These are phyloP conservation scores for Debaryomycetaceae sp. DNA, from an alignment of 1,139 yeast genomes.

Conservation along the genomic window DNA sequence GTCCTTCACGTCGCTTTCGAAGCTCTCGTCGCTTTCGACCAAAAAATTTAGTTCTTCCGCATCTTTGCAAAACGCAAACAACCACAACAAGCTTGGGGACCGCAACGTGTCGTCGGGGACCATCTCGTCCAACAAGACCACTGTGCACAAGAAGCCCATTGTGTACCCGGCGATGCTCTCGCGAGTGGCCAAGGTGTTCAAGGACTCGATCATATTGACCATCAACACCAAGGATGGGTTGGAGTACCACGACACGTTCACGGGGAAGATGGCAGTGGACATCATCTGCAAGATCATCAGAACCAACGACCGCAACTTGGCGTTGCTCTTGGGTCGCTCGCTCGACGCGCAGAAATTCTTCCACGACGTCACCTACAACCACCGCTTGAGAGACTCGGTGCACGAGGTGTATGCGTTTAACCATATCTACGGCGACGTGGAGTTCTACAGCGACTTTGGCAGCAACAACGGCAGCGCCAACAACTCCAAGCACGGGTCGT, in stretches of 20 bases:
- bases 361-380: conserved; percentile 95
- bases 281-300: conserved; percentile 77
- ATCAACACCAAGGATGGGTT: conserved; percentile 91
- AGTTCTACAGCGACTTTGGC: conserved; percentile 22
- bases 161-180: conserved; percentile 90
- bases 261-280: conserved; percentile 94
- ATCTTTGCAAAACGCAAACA: conserved; percentile 18
- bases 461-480: conserved; percentile 11
- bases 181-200: conserved; percentile 75
- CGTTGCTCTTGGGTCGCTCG: conserved; percentile 83
- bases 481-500: conserved; percentile 31
- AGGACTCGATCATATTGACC: conserved; percentile 65
- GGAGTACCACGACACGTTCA: conserved; percentile 89
- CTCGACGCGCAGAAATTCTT: conserved; percentile 91
- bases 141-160: conserved; percentile 48
- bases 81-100: conserved; percentile 18
- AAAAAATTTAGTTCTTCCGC: conserved; percentile 37
- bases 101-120: conserved; percentile 30
- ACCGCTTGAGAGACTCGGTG: conserved; percentile 80
- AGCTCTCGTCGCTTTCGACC: conserved; percentile 39
- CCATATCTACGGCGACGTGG: conserved; percentile 46
- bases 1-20: conserved; percentile 41
- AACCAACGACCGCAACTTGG: conserved; percentile 88
- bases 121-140: conserved; percentile 31
- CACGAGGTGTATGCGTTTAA: conserved; percentile 87